These are phyloP conservation scores for Simmondsia chinensis DNA, from an alignment of 148 eudicot species.

Conservation along the genomic window DNA sequence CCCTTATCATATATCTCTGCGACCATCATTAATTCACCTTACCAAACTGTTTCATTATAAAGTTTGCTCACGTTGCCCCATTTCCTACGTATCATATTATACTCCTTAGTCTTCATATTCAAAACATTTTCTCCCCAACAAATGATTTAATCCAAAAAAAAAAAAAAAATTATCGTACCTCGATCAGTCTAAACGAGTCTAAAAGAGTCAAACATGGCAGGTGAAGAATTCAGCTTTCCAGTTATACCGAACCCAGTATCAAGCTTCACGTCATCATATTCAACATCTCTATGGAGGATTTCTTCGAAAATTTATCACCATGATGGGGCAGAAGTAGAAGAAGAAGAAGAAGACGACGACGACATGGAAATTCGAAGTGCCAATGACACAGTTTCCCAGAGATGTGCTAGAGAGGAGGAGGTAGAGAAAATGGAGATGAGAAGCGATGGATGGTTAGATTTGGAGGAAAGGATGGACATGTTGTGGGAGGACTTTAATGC, in stretches of 20 bases:
- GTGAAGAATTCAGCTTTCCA: slow-evolving; percentile 31
- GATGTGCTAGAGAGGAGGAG: not conserved
- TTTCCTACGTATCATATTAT: too few species aligned
- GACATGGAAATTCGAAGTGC: slow-evolving; percentile 16
- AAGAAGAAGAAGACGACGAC: not conserved
- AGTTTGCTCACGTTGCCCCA: too few species aligned
- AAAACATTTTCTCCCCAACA: too few species aligned
- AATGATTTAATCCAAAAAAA: too few species aligned
- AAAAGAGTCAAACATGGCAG: not conserved
- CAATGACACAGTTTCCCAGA: slow-evolving; percentile 12
- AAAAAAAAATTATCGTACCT: slow-evolving; percentile 11
- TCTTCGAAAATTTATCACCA: slow-evolving; percentile 22
- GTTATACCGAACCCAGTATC: slow-evolving; percentile 17
- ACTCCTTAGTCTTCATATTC: too few species aligned
- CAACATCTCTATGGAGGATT: slow-evolving; percentile 24
- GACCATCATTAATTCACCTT: too few species aligned
- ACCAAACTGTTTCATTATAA: too few species aligned
- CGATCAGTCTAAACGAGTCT: too few species aligned
- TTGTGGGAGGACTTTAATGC: slow-evolving; percentile 33
- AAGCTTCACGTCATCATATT: slow-evolving; percentile 15
- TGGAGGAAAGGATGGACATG: slow-evolving; percentile 28
- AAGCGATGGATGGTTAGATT: slow-evolving; percentile 7
- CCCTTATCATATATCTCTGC: too few species aligned
- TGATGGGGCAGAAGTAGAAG: not conserved
- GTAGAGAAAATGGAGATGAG: slow-evolving; percentile 11